phyloP scores from a whole-genome alignment of 371 early-diverging fungal species.

The Nematocida parisii region DNA sequence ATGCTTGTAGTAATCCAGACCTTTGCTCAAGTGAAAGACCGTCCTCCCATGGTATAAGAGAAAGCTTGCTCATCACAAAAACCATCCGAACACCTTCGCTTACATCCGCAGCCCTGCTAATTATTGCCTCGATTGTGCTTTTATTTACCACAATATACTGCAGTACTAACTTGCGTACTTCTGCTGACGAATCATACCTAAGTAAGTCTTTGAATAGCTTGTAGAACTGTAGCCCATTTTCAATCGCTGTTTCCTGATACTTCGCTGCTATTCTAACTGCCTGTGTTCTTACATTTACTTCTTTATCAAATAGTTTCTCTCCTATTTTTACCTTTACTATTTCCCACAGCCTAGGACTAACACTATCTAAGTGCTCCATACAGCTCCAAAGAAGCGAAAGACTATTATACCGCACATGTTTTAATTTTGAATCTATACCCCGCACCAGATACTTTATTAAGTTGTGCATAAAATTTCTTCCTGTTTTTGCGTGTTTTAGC shows the following conservation, averaged over 20 bases:
- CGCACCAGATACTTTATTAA: conserved; percentile 51
- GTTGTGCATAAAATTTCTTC: conserved; percentile 55
- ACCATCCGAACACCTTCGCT: conserved; percentile 47
- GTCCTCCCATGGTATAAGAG: conserved; percentile 24
- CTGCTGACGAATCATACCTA: conserved; percentile 52
- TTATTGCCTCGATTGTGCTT: conserved; percentile 19
- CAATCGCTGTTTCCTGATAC: conserved; percentile 38
- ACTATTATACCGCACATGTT: conserved; percentile 47
- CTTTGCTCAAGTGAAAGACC: conserved; percentile 18
- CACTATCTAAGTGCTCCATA: conserved; percentile 48
- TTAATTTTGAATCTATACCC: conserved; percentile 52
- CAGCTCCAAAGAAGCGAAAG: conserved; percentile 33
- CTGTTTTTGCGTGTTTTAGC: conserved; percentile 36
- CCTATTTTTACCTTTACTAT: conserved; percentile 56
- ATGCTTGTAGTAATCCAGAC: not conserved
- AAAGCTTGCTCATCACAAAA: conserved; percentile 36
- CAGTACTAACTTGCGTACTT: conserved; percentile 46
- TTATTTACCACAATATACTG: conserved; percentile 43
- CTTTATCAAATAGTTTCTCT: conserved; percentile 60
- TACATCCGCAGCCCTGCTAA: conserved; percentile 25
- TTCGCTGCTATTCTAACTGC: conserved; percentile 31
- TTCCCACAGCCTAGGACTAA: conserved; percentile 51
- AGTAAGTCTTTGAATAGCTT: conserved; percentile 55
- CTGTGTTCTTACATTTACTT: conserved; percentile 35
- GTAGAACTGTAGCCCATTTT: conserved; percentile 36